Evolutionary conservation across 208 protist species (phyloP).

Genomic region (Wallacemonas rigidus): DNA sequence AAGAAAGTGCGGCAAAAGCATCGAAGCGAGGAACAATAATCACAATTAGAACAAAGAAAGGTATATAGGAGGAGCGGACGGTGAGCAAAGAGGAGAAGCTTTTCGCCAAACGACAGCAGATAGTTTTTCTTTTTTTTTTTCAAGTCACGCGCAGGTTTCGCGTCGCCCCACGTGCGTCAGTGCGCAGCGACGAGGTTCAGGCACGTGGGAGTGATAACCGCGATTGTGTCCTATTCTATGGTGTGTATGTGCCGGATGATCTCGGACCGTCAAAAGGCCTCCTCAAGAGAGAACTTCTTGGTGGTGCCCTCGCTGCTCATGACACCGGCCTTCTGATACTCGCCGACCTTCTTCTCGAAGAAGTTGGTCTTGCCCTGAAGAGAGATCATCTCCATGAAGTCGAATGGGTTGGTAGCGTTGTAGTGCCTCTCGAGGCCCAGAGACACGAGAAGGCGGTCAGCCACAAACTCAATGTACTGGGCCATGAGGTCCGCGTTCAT

Average conservation of each 20-base stretch:
- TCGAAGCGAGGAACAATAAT: background rate
- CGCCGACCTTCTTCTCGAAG: slow-evolving; percentile 98
- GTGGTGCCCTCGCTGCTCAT: slow-evolving; percentile 78
- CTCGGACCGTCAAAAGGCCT: slow-evolving; percentile 84
- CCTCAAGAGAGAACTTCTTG: slow-evolving; percentile 90
- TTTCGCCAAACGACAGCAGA: too few species aligned
- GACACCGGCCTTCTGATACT: slow-evolving; percentile 98
- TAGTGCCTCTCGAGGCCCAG: slow-evolving; percentile 96
- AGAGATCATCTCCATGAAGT: slow-evolving; percentile 99
- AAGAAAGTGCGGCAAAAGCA: slow-evolving; percentile 9
- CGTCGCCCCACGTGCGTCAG: too few species aligned
- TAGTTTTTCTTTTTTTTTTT: too few species aligned
- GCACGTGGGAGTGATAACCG: background rate
- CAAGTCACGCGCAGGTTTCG: too few species aligned
- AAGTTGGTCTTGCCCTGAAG: slow-evolving; percentile 99
- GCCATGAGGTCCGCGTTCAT: slow-evolving; percentile 99
- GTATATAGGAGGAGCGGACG: too few species aligned
- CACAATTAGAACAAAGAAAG: too few species aligned
- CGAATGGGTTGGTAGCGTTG: slow-evolving; percentile 98
- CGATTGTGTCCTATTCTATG: background rate
- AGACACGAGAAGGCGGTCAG: slow-evolving; percentile 97
- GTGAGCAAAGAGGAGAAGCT: too few species aligned
- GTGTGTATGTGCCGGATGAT: background rate
- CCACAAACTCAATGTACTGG: slow-evolving; percentile 99
- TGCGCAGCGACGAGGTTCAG: too few species aligned